Percentiles rank a stretch among this genome's conserved stretches.
Evolutionary conservation across 495 filamentous ascomycete genomes (phyloP).

Genomic region (Lasiosphaeria miniovina): DNA sequence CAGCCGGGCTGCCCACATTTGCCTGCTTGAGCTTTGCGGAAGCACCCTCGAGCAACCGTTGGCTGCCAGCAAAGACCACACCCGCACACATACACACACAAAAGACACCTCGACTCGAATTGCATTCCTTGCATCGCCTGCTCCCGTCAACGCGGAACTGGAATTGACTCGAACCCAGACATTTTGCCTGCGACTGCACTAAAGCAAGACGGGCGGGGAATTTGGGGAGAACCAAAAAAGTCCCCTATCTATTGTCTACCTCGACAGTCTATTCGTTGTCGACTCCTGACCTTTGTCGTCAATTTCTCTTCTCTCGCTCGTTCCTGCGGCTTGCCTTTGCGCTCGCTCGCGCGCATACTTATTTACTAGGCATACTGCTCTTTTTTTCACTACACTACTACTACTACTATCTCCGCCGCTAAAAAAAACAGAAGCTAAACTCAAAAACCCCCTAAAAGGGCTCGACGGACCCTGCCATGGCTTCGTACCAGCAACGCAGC

Average conservation of each 20-base stretch:
- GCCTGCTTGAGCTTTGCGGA: neutral
- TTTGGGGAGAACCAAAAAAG: neutral
- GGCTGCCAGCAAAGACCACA: neutral
- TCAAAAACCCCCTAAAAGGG: neutral
- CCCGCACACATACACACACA: neutral
- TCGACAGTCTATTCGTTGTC: no score
- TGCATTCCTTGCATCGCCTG: conserved; percentile 1
- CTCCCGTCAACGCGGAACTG: conserved; percentile 1
- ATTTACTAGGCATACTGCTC: no score
- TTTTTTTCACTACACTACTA: neutral
- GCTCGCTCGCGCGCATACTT: no score
- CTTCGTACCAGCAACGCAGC: conserved; percentile 45
- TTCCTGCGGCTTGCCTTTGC: no score
- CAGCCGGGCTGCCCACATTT: neutral
- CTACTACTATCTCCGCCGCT: conserved; percentile 8
- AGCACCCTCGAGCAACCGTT: neutral
- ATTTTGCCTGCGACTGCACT: neutral
- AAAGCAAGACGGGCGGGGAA: neutral
- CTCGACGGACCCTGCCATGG: conserved; percentile 29
- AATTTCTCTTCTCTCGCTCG: no score
- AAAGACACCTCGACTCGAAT: conserved; percentile 11
- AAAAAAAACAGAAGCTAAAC: conserved; percentile 14
- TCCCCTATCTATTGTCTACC: no score
- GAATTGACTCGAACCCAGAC: neutral
- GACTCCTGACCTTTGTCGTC: no score